Evolutionary conservation across 2,329 filamentous ascomycete species (phyloP).

Genomic region (Claviceps purpurea): DNA sequence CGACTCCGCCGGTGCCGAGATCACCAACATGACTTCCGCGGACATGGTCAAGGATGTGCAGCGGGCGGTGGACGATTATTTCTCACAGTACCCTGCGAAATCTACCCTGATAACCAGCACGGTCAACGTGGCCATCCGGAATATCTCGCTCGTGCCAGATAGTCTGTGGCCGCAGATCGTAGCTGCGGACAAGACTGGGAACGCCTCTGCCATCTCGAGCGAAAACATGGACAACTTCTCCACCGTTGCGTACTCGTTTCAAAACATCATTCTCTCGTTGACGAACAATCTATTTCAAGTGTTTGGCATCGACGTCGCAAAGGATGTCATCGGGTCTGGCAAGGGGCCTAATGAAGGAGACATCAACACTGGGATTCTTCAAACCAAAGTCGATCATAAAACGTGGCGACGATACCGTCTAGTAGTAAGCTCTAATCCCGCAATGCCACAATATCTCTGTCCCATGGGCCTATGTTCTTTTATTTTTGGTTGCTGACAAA

Average conservation of each 20-base stretch:
- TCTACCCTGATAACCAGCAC: background rate
- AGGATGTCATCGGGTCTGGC: conserved; percentile 2
- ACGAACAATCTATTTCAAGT: conserved; percentile 16
- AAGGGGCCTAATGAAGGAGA: background rate
- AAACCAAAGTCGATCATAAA: conserved; percentile 9
- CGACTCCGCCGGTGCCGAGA: background rate
- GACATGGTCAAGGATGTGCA: background rate
- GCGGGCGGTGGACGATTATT: background rate
- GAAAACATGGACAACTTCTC: background rate
- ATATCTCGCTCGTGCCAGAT: background rate
- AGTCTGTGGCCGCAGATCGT: background rate
- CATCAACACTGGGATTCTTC: background rate
- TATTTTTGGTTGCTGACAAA: background rate
- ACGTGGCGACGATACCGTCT: conserved; percentile 13
- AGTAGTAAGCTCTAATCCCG: conserved; percentile 14
- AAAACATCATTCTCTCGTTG: conserved; percentile 11
- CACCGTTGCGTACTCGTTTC: conserved; percentile 6
- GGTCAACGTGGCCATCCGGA: background rate
- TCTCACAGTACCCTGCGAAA: background rate
- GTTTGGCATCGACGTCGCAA: conserved; percentile 18
- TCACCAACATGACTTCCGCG: background rate
- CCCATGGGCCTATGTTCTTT: background rate
- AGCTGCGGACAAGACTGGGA: background rate
- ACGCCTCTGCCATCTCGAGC: background rate
- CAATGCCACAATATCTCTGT: too few relatives aligned